Evolutionary conservation across 495 filamentous ascomycete species (phyloP), one percentile per base, ranked within the genome.

Genomic region (Penicillium silybi): DNA sequence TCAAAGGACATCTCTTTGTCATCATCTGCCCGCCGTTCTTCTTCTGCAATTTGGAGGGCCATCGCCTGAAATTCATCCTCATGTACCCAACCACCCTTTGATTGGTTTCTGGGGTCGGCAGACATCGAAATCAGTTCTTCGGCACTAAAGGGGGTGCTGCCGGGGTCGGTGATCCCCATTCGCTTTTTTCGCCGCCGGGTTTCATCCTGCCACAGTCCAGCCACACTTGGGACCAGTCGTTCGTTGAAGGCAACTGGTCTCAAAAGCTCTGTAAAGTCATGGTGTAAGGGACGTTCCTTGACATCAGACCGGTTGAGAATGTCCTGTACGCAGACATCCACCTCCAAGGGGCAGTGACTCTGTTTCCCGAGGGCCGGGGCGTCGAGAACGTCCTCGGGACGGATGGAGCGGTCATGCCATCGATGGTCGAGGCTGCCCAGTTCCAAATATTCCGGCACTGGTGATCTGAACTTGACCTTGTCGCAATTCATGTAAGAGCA

Each of bases 201-300:
- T 66, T 98, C 93, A 62, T 96, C 91, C 67, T 83, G 84, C 93
- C 93, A 98, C 16, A 98, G 67, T 4, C 88, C 89, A 49, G 89
- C 92, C 85, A 98, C 89, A 56, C 95, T 97, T 62, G 87, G 90
- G 37, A 97, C 92, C 4, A 90, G 70, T 60, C 91, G 93, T 62
- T 91, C 74, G 54, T 90, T 85, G 1, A 80, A 65, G 0, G 78
- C 68, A 44, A 83, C 62, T 13, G 87, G 84, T 34, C 79, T 75
- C n/a, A 84, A 70, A 11, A 79, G 75, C 68, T 98, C 95, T 18
- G 82, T 69, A 51, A 98, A 97, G 61, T 95, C 87, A 59, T 96
- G 87, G 58, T 98, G 93, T 7, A 97, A 75, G 4, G 71, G 76
- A 19, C 95, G 82, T 47, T 87, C 79, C 43, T 75, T 80, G 46